Evolutionary conservation across 352 stramenopile species (phyloP).

Genomic region (Hyaloperonospora arabidopsidis): DNA sequence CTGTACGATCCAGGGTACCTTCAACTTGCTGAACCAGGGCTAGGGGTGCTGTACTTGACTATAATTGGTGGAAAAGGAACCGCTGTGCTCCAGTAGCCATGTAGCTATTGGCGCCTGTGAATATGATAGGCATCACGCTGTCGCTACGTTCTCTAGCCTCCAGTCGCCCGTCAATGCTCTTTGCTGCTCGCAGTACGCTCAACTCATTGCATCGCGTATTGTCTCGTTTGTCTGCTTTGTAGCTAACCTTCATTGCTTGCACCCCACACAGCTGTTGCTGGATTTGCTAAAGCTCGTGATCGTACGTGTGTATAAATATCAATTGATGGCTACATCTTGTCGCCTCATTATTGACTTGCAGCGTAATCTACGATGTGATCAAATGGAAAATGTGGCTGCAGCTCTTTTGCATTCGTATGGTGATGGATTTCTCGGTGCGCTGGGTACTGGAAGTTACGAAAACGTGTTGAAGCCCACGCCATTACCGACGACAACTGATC

Average conservation of each 20-base stretch:
- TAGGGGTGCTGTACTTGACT: background rate
- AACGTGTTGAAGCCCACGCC: conserved; percentile 38
- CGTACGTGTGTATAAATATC: conserved; percentile 22
- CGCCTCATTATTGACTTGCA: background rate
- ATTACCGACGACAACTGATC: conserved; percentile 33
- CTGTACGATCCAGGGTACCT: conserved; percentile 7
- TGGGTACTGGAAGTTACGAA: conserved; percentile 64
- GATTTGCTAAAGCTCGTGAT: conserved; percentile 19
- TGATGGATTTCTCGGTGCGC: conserved; percentile 64
- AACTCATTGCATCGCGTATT: background rate
- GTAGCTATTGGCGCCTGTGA: background rate
- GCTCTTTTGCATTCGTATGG: conserved; percentile 65
- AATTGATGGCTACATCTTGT: background rate
- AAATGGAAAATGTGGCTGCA: conserved; percentile 7
- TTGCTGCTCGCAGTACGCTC: conserved; percentile 18
- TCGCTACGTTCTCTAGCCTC: conserved; percentile 16
- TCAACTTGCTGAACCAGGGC: background rate
- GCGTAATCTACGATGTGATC: background rate
- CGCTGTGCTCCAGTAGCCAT: conserved; percentile 13
- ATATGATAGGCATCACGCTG: conserved; percentile 14
- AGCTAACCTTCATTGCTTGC: background rate
- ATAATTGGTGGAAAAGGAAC: background rate
- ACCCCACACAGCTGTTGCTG: conserved; percentile 10
- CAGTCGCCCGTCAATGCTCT: conserved; percentile 9
- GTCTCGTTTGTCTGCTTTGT: background rate